A percentile compares a stretch with the other conserved stretches of the same genome.
Conservation (phyloP, 225 moss, liverwort and hornwort genomes). For the Antitrichia curtipendula region DNA sequence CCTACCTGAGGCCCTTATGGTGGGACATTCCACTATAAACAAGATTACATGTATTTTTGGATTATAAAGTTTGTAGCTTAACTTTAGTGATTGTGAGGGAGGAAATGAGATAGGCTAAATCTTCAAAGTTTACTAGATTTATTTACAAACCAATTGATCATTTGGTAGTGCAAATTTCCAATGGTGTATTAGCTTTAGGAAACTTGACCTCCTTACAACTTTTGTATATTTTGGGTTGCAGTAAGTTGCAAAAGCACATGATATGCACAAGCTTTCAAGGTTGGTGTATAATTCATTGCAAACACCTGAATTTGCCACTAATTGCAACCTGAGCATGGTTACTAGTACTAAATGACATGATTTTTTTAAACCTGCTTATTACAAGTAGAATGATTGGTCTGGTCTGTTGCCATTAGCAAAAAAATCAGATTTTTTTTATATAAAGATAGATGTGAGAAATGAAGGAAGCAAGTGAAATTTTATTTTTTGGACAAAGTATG, state of each 20-base stretch:
- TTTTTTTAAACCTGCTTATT: no score
- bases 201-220: background rate
- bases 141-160: background rate
- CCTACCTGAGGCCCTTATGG: no score
- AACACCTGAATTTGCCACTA: background rate
- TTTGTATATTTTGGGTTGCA: background rate
- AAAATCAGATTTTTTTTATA: no score
- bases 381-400: no score
- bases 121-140: background rate
- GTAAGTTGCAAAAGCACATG: background rate
- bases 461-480: no score
- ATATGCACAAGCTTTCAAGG: background rate
- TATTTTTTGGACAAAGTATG: no score
- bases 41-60: no score
- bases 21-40: no score
- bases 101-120: background rate
- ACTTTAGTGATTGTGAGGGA: background rate
- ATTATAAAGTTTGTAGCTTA: background rate
- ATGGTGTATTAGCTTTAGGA: background rate
- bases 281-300: background rate
- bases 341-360: background rate
- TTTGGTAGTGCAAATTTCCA: background rate
- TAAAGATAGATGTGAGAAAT: no score
- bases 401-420: no score
- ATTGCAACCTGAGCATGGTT: no score